Conservation (phyloP, 1,284 basidiomycete genomes). For the Tilletia caries region DNA sequence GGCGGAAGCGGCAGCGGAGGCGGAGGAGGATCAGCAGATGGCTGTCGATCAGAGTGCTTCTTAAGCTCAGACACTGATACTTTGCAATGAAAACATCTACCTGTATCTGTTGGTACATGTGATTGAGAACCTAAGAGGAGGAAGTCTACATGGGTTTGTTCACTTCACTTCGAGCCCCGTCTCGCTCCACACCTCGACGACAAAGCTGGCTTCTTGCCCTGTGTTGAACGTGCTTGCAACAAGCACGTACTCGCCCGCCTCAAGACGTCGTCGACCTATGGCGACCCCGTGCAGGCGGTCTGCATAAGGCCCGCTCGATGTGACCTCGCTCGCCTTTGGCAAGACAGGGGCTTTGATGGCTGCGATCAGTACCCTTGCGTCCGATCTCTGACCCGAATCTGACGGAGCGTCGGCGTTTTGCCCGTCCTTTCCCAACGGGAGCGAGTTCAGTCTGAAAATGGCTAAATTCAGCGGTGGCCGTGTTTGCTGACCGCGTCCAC, state of each 20-base stretch:
- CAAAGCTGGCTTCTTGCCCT: slow-evolving; percentile 2
- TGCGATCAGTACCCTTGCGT: background rate
- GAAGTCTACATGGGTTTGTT: too few relatives aligned
- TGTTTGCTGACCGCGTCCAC: background rate
- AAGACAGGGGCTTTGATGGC: background rate
- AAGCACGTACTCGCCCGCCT: slow-evolving; percentile 3
- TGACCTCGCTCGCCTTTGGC: background rate
- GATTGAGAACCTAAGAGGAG: too few relatives aligned
- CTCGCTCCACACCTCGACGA: slow-evolving; percentile 3
- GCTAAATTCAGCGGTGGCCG: slow-evolving; percentile 5
- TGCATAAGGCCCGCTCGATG: slow-evolving; percentile 3
- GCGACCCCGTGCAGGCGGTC: background rate
- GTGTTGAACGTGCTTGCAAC: background rate
- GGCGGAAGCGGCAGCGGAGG: background rate
- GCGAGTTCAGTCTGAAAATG: background rate
- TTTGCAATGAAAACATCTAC: too few relatives aligned
- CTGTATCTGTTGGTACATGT: too few relatives aligned
- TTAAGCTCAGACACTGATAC: too few relatives aligned
- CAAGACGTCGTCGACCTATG: background rate
- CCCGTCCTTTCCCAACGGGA: background rate
- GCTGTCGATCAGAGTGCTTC: too few relatives aligned
- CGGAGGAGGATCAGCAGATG: background rate
- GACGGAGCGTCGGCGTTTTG: too few relatives aligned
- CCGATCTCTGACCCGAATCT: too few relatives aligned
- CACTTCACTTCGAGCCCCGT: background rate